Evolutionary conservation across 108 stramenopile species (phyloP).

Genomic region (Cylindrotheca closterium): DNA sequence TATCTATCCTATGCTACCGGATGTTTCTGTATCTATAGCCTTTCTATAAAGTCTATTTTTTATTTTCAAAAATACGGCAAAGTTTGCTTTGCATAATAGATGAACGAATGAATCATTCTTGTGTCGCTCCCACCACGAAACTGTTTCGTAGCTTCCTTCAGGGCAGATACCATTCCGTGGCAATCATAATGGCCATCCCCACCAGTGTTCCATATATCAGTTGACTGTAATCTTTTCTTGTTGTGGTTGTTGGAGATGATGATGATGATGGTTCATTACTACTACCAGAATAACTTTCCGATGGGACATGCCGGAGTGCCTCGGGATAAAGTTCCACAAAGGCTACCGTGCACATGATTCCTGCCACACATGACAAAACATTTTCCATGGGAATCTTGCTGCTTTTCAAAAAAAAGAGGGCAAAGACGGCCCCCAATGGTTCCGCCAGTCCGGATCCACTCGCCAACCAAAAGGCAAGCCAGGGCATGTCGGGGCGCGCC

Average conservation of each 20-base stretch:
- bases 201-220: constrained; percentile 25
- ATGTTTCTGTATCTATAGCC: no score
- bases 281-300: not conserved
- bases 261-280: not conserved
- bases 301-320: constrained; percentile 39
- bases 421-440: constrained; percentile 70
- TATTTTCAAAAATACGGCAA: no score
- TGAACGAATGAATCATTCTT: no score
- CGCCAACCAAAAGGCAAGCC: constrained; percentile 70
- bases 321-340: constrained; percentile 79
- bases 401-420: constrained; percentile 33
- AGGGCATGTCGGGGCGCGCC: constrained; percentile 73
- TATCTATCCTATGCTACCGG: no score
- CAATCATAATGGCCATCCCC: constrained; percentile 27
- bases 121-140: no score
- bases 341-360: constrained; percentile 82
- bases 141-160: no score
- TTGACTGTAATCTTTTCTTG: constrained; percentile 13
- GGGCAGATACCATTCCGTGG: constrained; percentile 28
- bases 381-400: constrained; percentile 53
- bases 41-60: no score
- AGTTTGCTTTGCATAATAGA: no score
- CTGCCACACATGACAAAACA: constrained; percentile 83
- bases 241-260: not conserved
- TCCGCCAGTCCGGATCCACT: constrained; percentile 75